phyloP scores from a whole-genome alignment of 1,139 yeast species.

The Diutina ranongensis region DNA sequence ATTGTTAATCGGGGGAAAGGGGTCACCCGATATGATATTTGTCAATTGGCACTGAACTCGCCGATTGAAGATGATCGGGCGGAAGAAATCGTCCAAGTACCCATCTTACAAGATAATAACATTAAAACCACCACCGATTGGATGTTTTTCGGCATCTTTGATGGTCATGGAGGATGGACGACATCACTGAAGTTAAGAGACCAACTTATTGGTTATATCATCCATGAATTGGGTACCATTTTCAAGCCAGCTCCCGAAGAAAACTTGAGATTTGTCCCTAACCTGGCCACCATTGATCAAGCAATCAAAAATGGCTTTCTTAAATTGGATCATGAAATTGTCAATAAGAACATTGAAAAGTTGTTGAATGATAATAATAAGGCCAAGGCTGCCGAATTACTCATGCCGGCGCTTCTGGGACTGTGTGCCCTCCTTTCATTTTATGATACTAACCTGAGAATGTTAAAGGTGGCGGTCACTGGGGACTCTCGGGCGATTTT shows the following conservation, averaged over 20 bases:
- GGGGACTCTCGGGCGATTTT: conserved; percentile 94
- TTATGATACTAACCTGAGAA: conserved; percentile 65
- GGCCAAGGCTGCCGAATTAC: conserved; percentile 55
- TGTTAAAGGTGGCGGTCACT: conserved; percentile 82
- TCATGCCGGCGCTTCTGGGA: conserved; percentile 92
- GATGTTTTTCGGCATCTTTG: conserved; percentile 93
- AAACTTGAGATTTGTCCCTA: conserved; percentile 37
- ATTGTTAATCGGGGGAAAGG: conserved; percentile 78
- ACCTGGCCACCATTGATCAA: conserved; percentile 57
- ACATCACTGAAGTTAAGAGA: conserved; percentile 80
- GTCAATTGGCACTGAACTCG: conserved; percentile 82
- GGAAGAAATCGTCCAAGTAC: conserved; percentile 78
- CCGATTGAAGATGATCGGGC: conserved; percentile 94
- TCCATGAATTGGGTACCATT: conserved; percentile 62
- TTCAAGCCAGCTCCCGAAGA: conserved; percentile 43
- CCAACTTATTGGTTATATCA: conserved; percentile 61
- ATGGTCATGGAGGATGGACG: conserved; percentile 97
- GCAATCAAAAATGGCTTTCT: conserved; percentile 78
- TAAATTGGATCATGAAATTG: conserved; percentile 78
- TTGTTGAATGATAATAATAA: conserved; percentile 52
- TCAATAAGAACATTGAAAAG: conserved; percentile 58
- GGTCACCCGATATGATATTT: conserved; percentile 81
- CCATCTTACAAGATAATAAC: conserved; percentile 45
- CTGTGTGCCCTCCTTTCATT: conserved; percentile 85
- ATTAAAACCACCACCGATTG: conserved; percentile 60